phyloP scores from a whole-genome alignment of 805 yeast species.

The Starmerella ratchasimensis region DNA sequence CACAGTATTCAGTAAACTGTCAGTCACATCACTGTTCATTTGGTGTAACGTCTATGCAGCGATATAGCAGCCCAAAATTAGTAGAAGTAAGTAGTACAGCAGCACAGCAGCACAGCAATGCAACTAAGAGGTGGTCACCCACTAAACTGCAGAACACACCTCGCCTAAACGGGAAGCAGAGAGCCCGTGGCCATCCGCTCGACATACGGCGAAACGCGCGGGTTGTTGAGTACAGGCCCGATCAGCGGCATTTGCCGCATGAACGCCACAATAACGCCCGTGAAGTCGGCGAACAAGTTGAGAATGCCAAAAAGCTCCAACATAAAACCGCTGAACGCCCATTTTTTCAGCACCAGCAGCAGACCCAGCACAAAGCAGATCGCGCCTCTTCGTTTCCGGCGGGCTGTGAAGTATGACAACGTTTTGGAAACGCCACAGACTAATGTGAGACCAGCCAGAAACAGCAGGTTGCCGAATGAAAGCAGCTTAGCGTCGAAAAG shows the following conservation, averaged over 20 bases:
- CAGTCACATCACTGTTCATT: too few relatives aligned
- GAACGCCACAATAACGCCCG: conserved; percentile 76
- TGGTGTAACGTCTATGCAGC: too few relatives aligned
- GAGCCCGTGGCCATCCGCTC: conserved; percentile 55
- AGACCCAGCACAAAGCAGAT: conserved; percentile 68
- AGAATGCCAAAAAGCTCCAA: conserved; percentile 82
- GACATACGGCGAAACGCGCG: conserved; percentile 60
- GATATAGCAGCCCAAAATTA: too few relatives aligned
- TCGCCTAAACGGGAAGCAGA: too few relatives aligned
- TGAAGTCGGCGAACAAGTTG: conserved; percentile 84
- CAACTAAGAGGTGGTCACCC: too few relatives aligned
- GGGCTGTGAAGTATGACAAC: conserved; percentile 68
- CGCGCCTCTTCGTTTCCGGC: conserved; percentile 75
- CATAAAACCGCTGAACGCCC: conserved; percentile 72
- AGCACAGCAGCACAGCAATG: too few relatives aligned
- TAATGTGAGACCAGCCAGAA: conserved; percentile 66
- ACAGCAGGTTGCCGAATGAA: conserved; percentile 77
- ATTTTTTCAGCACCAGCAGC: conserved; percentile 53
- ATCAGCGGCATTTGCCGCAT: conserved; percentile 75
- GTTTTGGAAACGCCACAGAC: conserved; percentile 85
- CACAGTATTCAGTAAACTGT: too few relatives aligned
- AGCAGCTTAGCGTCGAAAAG: conserved; percentile 79
- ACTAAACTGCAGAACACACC: too few relatives aligned
- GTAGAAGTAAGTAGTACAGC: too few relatives aligned
- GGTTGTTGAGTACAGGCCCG: conserved; percentile 73